Conservation (phyloP, 2,329 filamentous ascomycete species). For the Colletotrichum tamarilloi region DNA sequence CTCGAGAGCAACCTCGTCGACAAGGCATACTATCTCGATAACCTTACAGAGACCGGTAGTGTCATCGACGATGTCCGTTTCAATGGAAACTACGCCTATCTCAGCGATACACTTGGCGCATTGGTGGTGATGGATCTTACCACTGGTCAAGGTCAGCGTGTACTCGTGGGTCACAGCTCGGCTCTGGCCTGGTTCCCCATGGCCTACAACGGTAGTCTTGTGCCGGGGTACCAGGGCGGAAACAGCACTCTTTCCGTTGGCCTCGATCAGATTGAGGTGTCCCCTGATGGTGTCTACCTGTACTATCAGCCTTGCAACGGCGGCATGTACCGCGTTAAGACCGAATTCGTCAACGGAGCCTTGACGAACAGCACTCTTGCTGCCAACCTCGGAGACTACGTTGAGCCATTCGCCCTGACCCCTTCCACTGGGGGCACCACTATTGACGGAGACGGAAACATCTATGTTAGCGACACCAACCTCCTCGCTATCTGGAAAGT, state of each 20-base stretch:
- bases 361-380: slow-evolving; percentile 13
- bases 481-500: slow-evolving; percentile 15
- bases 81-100: slow-evolving; percentile 4
- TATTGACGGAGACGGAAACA: slow-evolving; percentile 15
- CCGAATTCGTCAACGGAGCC: slow-evolving; percentile 4
- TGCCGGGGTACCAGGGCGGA: slow-evolving; percentile 6
- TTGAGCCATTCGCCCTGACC: slow-evolving; percentile 1
- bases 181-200: slow-evolving; percentile 17
- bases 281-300: slow-evolving; percentile 9
- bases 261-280: slow-evolving; percentile 15
- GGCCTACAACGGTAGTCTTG: slow-evolving; percentile 13
- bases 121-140: slow-evolving; percentile 4
- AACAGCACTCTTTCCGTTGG: slow-evolving; percentile 11
- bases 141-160: neutral
- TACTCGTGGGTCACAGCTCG: slow-evolving; percentile 3
- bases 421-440: slow-evolving; percentile 7
- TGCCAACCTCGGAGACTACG: slow-evolving; percentile 2
- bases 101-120: slow-evolving; percentile 17
- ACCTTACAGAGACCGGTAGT: neutral
- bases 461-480: slow-evolving; percentile 8
- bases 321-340: slow-evolving; percentile 21
- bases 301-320: slow-evolving; percentile 25
- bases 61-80: slow-evolving; percentile 13
- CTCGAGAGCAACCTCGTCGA: slow-evolving; percentile 11
- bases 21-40: slow-evolving; percentile 16